Percentiles rank a stretch among this genome's conserved stretches.
phyloP scores from a whole-genome alignment of 345 rosid genomes.

The Euphorbia lathyris region DNA sequence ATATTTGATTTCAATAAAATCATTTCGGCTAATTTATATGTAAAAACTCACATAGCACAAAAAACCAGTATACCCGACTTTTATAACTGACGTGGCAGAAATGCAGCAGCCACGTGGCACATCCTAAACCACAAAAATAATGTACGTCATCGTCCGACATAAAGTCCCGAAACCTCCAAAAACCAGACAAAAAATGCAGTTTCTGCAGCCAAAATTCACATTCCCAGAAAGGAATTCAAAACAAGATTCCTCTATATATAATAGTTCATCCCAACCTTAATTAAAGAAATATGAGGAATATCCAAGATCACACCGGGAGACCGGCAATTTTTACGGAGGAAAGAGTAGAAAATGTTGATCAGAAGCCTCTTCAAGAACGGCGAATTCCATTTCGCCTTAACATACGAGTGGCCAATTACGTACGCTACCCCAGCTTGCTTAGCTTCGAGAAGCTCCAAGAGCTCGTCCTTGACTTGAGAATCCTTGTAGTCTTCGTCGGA shows the following conservation, averaged over 20 bases:
- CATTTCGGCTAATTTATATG: no score
- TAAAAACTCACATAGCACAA: no score
- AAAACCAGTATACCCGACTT: no score
- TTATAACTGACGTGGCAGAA: no score
- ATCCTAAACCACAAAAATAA: no score
- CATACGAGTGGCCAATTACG: slow-evolving; percentile 63
- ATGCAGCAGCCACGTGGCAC: no score
- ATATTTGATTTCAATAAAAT: no score
- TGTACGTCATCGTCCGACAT: no score
- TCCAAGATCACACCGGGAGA: slow-evolving; percentile 69
- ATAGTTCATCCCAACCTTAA: slow-evolving; percentile 95
- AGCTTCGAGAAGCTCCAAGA: slow-evolving; percentile 71
- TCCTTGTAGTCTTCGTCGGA: slow-evolving; percentile 53
- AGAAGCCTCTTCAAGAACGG: slow-evolving; percentile 64
- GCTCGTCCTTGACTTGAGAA: slow-evolving; percentile 68
- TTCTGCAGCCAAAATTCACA: slow-evolving; percentile 1
- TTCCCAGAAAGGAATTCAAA: not conserved
- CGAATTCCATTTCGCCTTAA: slow-evolving; percentile 72
- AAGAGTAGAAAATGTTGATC: slow-evolving; percentile 68
- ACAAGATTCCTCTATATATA: slow-evolving; percentile 30
- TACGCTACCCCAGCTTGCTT: slow-evolving; percentile 73
- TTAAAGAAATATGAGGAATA: slow-evolving; percentile 82
- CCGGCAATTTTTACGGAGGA: slow-evolving; percentile 80
- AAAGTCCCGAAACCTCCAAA: not conserved
- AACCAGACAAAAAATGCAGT: not conserved